Evolutionary conservation across 73 alveolate genomes (phyloP), one percentile per base, ranked within the genome.

Genomic region (Stentor coeruleus): DNA sequence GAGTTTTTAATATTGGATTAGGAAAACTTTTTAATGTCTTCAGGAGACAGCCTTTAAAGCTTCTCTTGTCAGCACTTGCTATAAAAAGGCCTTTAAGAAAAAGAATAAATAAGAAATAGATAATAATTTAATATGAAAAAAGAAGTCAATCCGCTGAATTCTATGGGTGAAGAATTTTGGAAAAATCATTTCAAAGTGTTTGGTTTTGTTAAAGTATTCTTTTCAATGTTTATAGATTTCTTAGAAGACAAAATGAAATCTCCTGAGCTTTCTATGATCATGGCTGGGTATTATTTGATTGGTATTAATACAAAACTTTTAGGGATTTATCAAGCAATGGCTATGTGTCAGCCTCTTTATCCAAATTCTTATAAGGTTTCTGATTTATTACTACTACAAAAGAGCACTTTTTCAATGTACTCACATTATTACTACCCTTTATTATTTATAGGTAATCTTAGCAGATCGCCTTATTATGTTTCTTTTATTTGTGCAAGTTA

Each of bases 381-480:
- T 66, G n/a, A 66, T 2, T 66, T 66, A 26, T 2, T 66, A 31
- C n/a, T 14, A 1, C 14, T 31, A n/a, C n/a, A n/a, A 1, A 66
- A 66, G 2, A 66, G 33, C 37, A 37, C 14, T 20, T 66, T 66
- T 66, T 31, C 79, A 11, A 40, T 20, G 14, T 66, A 66, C 33
- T 66, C 37, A 28, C 79, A 66, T 66, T 33, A 31, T 1, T 66
- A 28, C 2, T 66, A 20, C 37, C n/a, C 33, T 20, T 66, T 66
- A 40, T 37, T 2, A 26, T 66, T 66, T 66, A 28, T 66, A 11
- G 79, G 79, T 3, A 66, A 66, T 66, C 79, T 66, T 31, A 66
- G 37, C n/a, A 66, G 37, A 26, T 26, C 42, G 0, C 79, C 79
- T 66, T 66, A 20, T 20, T 66, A 1, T 33, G 0, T 66, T 0